A percentile compares a stretch with the other conserved stretches of the same genome.
Conservation (phyloP, 345 rosid genomes). For the Pelargonium nanum region DNA sequence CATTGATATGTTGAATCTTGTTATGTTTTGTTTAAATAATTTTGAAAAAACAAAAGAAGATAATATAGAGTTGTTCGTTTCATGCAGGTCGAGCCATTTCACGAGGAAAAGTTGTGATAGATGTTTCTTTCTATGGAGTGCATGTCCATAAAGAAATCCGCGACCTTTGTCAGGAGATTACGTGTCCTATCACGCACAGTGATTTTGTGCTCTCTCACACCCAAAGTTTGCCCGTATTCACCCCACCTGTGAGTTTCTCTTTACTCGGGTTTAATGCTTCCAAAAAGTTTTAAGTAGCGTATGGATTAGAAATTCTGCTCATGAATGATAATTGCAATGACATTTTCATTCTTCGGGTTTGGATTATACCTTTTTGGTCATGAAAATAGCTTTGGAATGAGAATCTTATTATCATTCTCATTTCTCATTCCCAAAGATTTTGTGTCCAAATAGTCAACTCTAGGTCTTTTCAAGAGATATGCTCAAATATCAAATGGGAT, state of each 20-base stretch:
- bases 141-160: constrained; percentile 45
- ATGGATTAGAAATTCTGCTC: not conserved
- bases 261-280: not conserved
- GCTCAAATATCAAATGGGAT: too few species aligned
- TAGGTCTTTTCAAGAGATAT: too few species aligned
- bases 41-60: not conserved
- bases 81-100: constrained; percentile 32
- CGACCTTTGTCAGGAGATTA: constrained; percentile 46
- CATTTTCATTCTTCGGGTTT: too few species aligned
- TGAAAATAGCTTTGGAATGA: too few species aligned
- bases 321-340: too few species aligned
- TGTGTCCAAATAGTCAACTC: too few species aligned
- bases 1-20: not conserved
- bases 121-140: constrained; percentile 33
- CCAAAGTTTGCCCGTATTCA: constrained; percentile 40
- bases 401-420: too few species aligned
- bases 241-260: constrained; percentile 46
- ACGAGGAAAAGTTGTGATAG: constrained; percentile 44
- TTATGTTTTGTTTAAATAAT: not conserved
- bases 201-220: constrained; percentile 55
- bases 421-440: too few species aligned
- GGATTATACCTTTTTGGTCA: too few species aligned
- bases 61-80: not conserved
- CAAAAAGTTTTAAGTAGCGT: not conserved
- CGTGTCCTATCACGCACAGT: constrained; percentile 45